These are phyloP conservation scores for Terana coerulea DNA, from an alignment of 768 basidiomycete species.

Conservation along the genomic window DNA sequence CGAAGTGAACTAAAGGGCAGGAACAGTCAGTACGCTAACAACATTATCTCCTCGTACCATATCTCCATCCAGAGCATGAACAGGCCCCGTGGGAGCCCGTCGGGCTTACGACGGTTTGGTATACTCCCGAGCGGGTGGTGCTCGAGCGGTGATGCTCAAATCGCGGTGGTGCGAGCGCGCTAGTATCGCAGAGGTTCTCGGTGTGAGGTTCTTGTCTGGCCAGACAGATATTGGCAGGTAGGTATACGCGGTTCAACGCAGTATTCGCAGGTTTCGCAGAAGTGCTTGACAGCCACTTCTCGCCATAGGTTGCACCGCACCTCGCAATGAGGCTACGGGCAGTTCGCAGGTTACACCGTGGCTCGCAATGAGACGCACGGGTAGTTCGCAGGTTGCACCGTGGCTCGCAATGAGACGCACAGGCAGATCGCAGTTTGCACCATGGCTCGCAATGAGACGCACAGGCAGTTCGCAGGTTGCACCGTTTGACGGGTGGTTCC, in stretches of 20 bases:
- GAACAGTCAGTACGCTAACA: constrained; percentile 1
- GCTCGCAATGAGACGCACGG: no score
- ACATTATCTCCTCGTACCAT: constrained; percentile 10
- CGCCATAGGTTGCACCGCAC: no score
- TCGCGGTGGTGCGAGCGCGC: neutral
- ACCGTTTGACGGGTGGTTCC: no score
- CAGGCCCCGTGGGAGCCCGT: constrained; percentile 3
- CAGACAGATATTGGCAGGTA: neutral
- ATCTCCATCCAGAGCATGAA: neutral
- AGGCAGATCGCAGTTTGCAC: no score
- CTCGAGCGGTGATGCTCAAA: neutral
- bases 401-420: no score
- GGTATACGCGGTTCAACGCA: neutral
- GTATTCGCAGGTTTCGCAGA: no score
- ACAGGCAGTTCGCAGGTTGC: no score
- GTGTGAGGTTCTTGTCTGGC: neutral
- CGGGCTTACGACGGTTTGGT: neutral
- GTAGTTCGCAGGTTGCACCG: no score
- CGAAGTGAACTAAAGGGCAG: constrained; percentile 19
- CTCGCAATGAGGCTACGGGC: no score
- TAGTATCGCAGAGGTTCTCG: neutral
- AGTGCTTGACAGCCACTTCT: no score
- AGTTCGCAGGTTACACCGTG: no score
- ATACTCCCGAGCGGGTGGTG: neutral
- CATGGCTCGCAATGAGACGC: no score